A percentile compares a stretch with the other conserved stretches of the same genome.
Conservation (phyloP, 306 rosid genomes). For the Neltuma alba region DNA sequence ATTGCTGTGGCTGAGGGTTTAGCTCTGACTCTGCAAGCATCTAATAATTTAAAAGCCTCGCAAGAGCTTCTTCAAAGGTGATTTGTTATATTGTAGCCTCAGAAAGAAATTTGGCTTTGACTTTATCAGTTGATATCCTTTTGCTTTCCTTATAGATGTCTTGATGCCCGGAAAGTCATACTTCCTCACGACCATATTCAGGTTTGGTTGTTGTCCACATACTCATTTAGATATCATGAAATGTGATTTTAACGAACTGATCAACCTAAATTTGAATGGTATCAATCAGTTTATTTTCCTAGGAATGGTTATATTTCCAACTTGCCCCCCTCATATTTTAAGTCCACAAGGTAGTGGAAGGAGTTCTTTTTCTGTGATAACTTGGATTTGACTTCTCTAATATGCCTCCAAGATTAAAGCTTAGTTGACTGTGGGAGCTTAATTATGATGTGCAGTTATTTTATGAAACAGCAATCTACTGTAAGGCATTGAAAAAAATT, state of each 20-base stretch:
- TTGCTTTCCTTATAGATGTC: conserved; percentile 57
- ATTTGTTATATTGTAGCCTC: conserved; percentile 10
- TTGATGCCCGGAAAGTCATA: conserved; percentile 62
- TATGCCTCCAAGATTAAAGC: neutral
- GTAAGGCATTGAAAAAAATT: neutral
- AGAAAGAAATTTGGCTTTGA: conserved; percentile 16
- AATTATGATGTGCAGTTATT: neutral
- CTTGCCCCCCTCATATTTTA: neutral
- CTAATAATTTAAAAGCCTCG: conserved; percentile 60
- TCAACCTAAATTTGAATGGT: neutral
- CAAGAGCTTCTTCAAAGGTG: conserved; percentile 89
- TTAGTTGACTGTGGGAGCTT: conserved; percentile 4
- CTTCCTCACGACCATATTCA: conserved; percentile 75
- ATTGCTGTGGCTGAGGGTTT: conserved; percentile 73
- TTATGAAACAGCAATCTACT: neutral
- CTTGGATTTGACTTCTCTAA: neutral
- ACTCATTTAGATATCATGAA: conserved; percentile 1
- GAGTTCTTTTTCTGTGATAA: neutral
- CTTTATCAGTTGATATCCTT: conserved; percentile 16
- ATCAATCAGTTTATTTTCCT: neutral
- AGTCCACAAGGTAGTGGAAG: neutral
- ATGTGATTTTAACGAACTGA: neutral
- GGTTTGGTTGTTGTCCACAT: conserved; percentile 45
- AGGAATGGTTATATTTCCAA: neutral
- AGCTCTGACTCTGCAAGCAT: conserved; percentile 70